Evolutionary conservation across 306 rosid species (phyloP).

Genomic region (Medicago ruthenica): DNA sequence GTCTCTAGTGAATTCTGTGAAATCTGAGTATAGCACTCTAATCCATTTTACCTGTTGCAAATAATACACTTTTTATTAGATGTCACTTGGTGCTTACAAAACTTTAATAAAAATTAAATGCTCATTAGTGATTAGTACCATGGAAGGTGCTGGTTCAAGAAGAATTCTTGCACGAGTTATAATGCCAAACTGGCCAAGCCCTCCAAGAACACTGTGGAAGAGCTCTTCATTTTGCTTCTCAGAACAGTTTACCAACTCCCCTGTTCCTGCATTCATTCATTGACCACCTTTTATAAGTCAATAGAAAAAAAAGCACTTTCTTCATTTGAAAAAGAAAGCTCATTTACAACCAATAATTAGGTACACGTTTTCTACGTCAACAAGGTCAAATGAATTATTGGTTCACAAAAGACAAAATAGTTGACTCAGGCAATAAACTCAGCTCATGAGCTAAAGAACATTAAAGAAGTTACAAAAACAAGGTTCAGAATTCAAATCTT

Average conservation of each 20-base stretch:
- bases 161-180: slow-evolving; percentile 84
- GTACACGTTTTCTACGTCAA: slow-evolving; percentile 21
- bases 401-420: slow-evolving; percentile 35
- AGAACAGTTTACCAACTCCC: slow-evolving; percentile 81
- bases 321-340: not conserved
- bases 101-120: slow-evolving; percentile 3
- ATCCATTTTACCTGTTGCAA: slow-evolving; percentile 55
- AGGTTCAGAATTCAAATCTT: not conserved
- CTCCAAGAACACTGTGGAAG: slow-evolving; percentile 94
- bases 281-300: slow-evolving; percentile 16
- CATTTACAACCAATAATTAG: not conserved
- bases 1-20: slow-evolving; percentile 66
- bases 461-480: not conserved
- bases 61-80: not conserved
- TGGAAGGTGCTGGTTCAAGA: slow-evolving; percentile 84
- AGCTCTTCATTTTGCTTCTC: slow-evolving; percentile 73
- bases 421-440: not conserved
- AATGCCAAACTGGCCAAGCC: slow-evolving; percentile 97
- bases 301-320: slow-evolving; percentile 1
- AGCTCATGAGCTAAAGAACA: not conserved
- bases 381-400: slow-evolving; percentile 18
- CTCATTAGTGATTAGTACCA: slow-evolving; percentile 47
- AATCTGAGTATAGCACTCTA: slow-evolving; percentile 70
- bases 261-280: slow-evolving; percentile 75
- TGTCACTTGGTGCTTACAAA: not conserved